A percentile compares a stretch with the other conserved stretches of the same genome.
Evolutionary conservation across 2,329 filamentous ascomycete species (phyloP).

Genomic region (Venturia carpophila): DNA sequence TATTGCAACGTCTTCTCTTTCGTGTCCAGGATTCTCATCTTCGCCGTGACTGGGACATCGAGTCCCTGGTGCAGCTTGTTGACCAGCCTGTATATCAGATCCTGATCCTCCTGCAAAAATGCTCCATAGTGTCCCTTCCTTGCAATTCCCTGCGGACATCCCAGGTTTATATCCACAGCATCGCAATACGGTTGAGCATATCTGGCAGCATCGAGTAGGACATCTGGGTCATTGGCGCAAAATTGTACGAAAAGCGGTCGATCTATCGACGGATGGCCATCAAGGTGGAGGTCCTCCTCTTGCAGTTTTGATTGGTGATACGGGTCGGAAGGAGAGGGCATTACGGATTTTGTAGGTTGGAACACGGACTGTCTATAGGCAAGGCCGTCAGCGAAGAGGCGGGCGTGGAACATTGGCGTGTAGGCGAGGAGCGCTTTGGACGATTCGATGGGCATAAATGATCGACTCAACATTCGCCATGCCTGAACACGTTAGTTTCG

Average conservation of each 20-base stretch:
- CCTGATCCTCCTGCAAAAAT: slow-evolving; percentile 89
- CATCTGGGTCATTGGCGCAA: slow-evolving; percentile 80
- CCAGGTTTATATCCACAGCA: slow-evolving; percentile 89
- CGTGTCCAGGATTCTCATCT: slow-evolving; percentile 84
- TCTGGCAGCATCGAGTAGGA: slow-evolving; percentile 69
- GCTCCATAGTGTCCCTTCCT: slow-evolving; percentile 84
- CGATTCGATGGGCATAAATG: slow-evolving; percentile 63
- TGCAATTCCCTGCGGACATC: slow-evolving; percentile 94
- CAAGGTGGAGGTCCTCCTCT: slow-evolving; percentile 51
- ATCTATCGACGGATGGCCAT: slow-evolving; percentile 79
- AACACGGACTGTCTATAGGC: slow-evolving; percentile 77
- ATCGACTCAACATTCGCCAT: slow-evolving; percentile 93
- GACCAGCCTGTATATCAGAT: slow-evolving; percentile 73
- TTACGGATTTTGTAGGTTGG: slow-evolving; percentile 50
- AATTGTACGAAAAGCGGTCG: slow-evolving; percentile 93
- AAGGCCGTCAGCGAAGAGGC: slow-evolving; percentile 69
- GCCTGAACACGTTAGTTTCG: slow-evolving; percentile 49
- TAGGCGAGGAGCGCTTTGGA: slow-evolving; percentile 67
- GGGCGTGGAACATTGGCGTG: slow-evolving; percentile 92
- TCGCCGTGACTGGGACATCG: slow-evolving; percentile 80
- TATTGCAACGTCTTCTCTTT: slow-evolving; percentile 82
- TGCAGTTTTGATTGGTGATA: slow-evolving; percentile 30
- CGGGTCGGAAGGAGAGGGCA: slow-evolving; percentile 30
- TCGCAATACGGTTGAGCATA: slow-evolving; percentile 82
- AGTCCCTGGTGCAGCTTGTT: slow-evolving; percentile 72